Conservation (phyloP, 352 stramenopile species). For the Globisporangium heterothallicum region DNA sequence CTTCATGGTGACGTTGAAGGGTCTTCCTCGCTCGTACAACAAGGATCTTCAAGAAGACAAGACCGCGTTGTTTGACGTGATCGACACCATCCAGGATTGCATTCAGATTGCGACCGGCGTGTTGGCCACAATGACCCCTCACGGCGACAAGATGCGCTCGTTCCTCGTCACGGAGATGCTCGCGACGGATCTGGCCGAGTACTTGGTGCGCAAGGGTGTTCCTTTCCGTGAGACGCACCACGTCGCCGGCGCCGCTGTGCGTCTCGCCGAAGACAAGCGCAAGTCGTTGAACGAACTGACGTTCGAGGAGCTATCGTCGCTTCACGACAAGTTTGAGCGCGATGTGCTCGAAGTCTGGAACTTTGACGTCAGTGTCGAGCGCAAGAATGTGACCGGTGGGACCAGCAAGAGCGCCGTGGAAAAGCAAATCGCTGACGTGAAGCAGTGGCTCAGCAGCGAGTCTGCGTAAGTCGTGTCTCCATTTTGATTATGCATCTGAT, state of each 20-base stretch:
- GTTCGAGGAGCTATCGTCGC: constrained; percentile 83
- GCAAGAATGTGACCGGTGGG: constrained; percentile 86
- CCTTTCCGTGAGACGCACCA: constrained; percentile 99
- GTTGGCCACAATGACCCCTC: constrained; percentile 94
- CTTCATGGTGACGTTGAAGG: constrained; percentile 96
- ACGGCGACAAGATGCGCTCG: constrained; percentile 91
- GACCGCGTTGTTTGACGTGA: constrained; percentile 95
- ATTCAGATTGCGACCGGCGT: constrained; percentile 96
- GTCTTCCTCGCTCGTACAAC: constrained; percentile 97
- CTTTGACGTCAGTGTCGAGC: constrained; percentile 88
- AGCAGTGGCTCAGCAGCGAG: constrained; percentile 53
- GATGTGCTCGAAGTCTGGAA: constrained; percentile 89
- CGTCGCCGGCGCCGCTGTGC: constrained; percentile 92
- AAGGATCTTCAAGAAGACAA: constrained; percentile 99
- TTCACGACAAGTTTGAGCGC: constrained; percentile 87
- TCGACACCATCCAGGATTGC: constrained; percentile 96
- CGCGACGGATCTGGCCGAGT: constrained; percentile 98
- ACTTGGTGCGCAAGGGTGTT: constrained; percentile 97
- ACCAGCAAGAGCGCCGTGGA: constrained; percentile 76
- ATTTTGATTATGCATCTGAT: neutral
- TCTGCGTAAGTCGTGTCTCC: neutral
- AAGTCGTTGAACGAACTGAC: constrained; percentile 84
- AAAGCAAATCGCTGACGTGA: constrained; percentile 76
- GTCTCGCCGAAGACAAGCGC: constrained; percentile 87
- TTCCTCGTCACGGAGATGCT: constrained; percentile 99